Base-by-base conservation (phyloP, 2,329 filamentous ascomycete species). In the Pezicula rhizophila region DNA sequence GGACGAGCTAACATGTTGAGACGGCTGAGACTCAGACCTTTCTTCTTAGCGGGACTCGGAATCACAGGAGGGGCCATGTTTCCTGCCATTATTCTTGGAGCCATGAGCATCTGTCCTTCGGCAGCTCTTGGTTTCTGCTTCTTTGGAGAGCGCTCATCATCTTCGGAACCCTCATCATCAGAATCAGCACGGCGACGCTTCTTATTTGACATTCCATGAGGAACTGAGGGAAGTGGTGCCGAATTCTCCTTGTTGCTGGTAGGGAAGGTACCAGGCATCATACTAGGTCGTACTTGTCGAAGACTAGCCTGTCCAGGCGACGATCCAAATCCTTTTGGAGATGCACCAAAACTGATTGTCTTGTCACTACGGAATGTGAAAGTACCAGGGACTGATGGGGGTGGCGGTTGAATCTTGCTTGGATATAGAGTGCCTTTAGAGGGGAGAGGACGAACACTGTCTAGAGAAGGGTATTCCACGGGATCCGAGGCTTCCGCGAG, bases 311-410 rank as follows among this genome's bases (percentile, higher is more conserved):
- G 80, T n/a, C 78, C 80, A 2, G 74, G 69, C 23, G 74, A 76
- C 8, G 71, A 68, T 35, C 81, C 80, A 54, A 84, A 84, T 4
- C 75, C 76, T 33, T 68, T 65, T 1, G 73, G 41, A 33, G 67
- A 64, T 28, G 67, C 64, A 34, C 70, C 73, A 56, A 85, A 82
- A 49, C 71, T 68, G 58, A 85, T 84, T 2, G 80, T 84, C 56
- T 82, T 79, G 52, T 84, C 81, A 57, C 75, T 82, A 41, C 81
- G 79, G 69, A 85, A 85, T 0, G 78, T 82, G 57, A 85, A 85
- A 1, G 75, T 78, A 15, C 80, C 75, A 2, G 81, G 75, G 5
- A 72, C 68, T 2, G 77, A 71, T 0, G 57, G 55, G 25, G 55
- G 55, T 44, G 47, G 55, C 8, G 43, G 46, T 15, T 41, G 18